Evolutionary conservation across 2,329 filamentous ascomycete genomes (phyloP).

Genomic region (Botrytis paeoniae): DNA sequence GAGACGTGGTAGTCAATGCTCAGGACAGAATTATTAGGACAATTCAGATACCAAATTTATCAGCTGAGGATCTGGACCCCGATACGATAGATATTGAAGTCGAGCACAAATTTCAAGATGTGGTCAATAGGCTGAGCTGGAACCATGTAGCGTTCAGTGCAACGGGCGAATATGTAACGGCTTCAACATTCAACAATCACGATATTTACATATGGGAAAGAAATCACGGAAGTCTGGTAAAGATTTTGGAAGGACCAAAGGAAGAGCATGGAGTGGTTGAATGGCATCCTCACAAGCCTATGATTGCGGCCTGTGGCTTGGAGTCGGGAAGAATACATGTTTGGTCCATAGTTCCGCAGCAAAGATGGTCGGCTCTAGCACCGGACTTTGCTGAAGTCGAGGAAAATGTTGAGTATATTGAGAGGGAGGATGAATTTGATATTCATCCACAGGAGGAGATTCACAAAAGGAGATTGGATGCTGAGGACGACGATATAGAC

Average conservation of each 20-base stretch:
- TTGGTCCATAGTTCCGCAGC: constrained; percentile 92
- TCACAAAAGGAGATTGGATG: constrained; percentile 82
- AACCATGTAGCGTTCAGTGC: constrained; percentile 96
- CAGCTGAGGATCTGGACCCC: constrained; percentile 66
- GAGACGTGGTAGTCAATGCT: constrained; percentile 86
- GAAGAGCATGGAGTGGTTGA: constrained; percentile 96
- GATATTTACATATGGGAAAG: constrained; percentile 99
- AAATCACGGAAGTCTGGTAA: constrained; percentile 86
- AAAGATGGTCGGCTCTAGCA: constrained; percentile 94
- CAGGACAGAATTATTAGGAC: constrained; percentile 94
- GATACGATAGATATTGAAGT: constrained; percentile 86
- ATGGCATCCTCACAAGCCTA: constrained; percentile 87
- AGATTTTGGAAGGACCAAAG: constrained; percentile 94
- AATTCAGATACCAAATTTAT: constrained; percentile 79
- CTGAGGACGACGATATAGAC: constrained; percentile 91
- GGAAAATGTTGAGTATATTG: constrained; percentile 95
- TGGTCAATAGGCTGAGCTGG: constrained; percentile 93
- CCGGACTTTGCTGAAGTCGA: constrained; percentile 97
- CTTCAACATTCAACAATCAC: constrained; percentile 96
- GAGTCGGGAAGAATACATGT: constrained; percentile 93
- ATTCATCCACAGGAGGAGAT: constrained; percentile 95
- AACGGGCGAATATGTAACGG: constrained; percentile 91
- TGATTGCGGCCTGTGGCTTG: constrained; percentile 86
- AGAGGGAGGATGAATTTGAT: constrained; percentile 96
- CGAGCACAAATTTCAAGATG: constrained; percentile 97